Conservation (phyloP, 768 basidiomycete species). For the Suillus placidus region DNA sequence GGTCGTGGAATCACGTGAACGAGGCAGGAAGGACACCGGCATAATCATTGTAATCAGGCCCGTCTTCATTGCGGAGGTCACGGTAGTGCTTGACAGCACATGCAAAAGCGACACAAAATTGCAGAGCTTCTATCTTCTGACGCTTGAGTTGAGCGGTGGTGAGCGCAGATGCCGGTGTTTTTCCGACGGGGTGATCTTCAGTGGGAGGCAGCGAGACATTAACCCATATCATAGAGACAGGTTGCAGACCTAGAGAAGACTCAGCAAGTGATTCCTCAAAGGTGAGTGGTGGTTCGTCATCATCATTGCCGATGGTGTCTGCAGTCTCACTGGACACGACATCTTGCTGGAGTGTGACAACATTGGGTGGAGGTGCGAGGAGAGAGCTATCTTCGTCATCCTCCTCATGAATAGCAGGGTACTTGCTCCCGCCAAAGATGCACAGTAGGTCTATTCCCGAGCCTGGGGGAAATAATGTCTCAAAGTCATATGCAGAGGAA, state of each 20-base stretch:
- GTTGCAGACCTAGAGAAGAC: constrained; percentile 56
- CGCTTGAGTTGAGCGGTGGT: constrained; percentile 57
- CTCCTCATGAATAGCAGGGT: no score
- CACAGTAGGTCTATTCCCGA: no score
- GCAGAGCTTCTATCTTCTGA: constrained; percentile 71
- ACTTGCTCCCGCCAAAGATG: no score
- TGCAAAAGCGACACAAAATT: constrained; percentile 69
- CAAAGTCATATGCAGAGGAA: no score
- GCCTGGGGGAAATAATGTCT: no score
- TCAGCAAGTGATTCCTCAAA: no score
- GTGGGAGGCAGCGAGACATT: constrained; percentile 67
- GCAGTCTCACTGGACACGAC: no score
- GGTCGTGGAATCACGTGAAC: constrained; percentile 52
- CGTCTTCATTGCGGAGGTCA: constrained; percentile 83
- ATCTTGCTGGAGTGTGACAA: no score
- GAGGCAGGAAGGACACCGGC: constrained; percentile 63
- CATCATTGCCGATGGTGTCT: no score
- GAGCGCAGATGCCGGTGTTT: constrained; percentile 47
- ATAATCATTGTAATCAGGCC: constrained; percentile 70
- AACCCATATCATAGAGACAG: constrained; percentile 77
- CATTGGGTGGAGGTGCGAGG: no score
- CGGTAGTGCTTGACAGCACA: constrained; percentile 80
- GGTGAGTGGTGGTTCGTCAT: no score
- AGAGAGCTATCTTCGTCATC: no score
- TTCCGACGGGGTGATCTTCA: constrained; percentile 53